Evolutionary conservation across 2,329 filamentous ascomycete species (phyloP).

Genomic region (Calonectria henricotiae): DNA sequence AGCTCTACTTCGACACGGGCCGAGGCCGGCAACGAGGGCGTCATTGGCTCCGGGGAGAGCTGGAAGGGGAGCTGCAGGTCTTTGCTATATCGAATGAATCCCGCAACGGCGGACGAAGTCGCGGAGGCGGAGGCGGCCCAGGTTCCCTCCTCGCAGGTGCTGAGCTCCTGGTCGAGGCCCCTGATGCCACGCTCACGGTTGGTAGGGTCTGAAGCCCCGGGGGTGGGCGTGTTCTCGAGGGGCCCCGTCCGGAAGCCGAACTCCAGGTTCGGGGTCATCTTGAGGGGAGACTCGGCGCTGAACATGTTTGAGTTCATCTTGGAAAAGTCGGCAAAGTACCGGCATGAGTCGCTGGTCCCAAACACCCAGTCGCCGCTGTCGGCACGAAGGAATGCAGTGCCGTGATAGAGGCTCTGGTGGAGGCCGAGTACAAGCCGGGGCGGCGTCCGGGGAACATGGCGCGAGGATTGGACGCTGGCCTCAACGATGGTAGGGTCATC

Average conservation of each 20-base stretch:
- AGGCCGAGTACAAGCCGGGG: conserved; percentile 56
- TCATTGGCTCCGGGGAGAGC: conserved; percentile 37
- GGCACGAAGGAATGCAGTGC: conserved; percentile 59
- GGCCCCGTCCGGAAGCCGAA: conserved; percentile 59
- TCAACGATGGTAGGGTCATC: conserved; percentile 59
- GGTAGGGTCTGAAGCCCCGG: conserved; percentile 39
- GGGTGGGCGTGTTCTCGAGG: conserved; percentile 32
- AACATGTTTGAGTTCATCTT: conserved; percentile 54
- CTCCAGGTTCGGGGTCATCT: conserved; percentile 60
- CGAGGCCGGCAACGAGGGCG: conserved; percentile 37
- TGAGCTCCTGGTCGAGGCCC: conserved; percentile 56
- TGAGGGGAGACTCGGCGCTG: conserved; percentile 52
- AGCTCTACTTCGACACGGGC: conserved; percentile 64
- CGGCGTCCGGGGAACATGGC: conserved; percentile 39
- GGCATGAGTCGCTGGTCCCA: conserved; percentile 52
- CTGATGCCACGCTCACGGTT: conserved; percentile 57
- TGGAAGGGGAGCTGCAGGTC: conserved; percentile 55
- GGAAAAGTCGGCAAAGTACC: conserved; percentile 56
- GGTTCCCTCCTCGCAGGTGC: conserved; percentile 54
- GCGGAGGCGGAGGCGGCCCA: conserved; percentile 62
- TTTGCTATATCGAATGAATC: conserved; percentile 56
- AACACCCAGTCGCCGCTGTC: conserved; percentile 63
- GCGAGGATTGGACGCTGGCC: conserved; percentile 53
- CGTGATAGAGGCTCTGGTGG: conserved; percentile 55
- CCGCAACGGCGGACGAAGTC: conserved; percentile 51